Base-by-base conservation (phyloP, 176 grass and related monocot species). In the Aegilops sharonensis region DNA sequence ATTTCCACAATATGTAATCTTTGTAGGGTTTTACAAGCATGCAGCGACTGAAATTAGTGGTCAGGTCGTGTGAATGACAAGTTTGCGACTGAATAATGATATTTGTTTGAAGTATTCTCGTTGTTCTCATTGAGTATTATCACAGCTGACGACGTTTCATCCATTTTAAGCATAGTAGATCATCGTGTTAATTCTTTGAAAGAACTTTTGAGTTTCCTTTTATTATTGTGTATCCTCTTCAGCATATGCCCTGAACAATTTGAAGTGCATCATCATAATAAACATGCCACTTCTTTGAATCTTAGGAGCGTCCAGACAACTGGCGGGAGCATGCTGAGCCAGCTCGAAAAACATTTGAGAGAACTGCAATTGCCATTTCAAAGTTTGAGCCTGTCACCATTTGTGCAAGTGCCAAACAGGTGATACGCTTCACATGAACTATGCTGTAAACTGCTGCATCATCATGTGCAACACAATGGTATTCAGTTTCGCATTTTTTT, bases 241-340 rank as follows among this genome's bases (percentile, higher is more conserved):
- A 14, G 40, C 63, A 59, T n/a, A 59, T 14, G 65, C 20, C 43
- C 54, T 35, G 20, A 57, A 52, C 29, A 71, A 70, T 78, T 83
- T 34, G 9, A 83, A 79, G 9, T 43, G 66, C 32, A 32, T 20
- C 59, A 72, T 39, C 15, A 43, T 75, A 9, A 20, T 78, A 48
- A 17, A 37, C 21, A 10, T 62, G 43, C 75, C 40, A 29, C 21
- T 76, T n/a, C 29, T 91, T 69, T 70, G 71, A 65, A 87, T 87
- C 78, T 24, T 75, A 98, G 96, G 96, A 95, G 81, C 93, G 96
- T 31, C 86, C 59, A 18, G 96, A 98, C 80, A 98, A 98, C 78
- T 98, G 96, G 96, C 60, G 93, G 45, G 84, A 95, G 50, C 54
- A 89, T 63, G 96, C 93, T 35, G 78, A 79, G 78, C 91, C 96